A percentile compares a stretch with the other conserved stretches of the same genome.
phyloP scores from a whole-genome alignment of 129 eudicot species.

The Lonicera japonica region DNA sequence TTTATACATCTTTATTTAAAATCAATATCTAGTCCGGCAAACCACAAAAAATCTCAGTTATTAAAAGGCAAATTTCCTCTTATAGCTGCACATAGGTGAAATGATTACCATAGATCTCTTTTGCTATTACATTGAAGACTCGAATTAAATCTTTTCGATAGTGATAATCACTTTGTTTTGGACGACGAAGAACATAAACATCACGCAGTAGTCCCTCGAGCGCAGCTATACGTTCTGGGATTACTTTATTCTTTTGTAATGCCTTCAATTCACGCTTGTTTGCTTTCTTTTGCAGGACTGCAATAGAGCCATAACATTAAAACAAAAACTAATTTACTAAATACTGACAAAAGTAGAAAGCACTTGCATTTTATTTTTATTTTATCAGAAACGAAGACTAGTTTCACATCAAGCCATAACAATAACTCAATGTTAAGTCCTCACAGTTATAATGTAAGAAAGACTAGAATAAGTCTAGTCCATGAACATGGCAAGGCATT shows the following conservation, averaged over 20 bases:
- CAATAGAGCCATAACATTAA: slow-evolving; percentile 15
- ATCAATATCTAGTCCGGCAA: not conserved
- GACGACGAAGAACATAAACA: slow-evolving; percentile 50
- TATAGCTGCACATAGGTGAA: not conserved
- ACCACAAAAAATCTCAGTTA: not conserved
- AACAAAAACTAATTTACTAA: too few relatives aligned
- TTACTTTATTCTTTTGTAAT: slow-evolving; percentile 29
- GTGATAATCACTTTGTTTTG: slow-evolving; percentile 64
- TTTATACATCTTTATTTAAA: too few relatives aligned
- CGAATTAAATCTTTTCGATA: slow-evolving; percentile 56
- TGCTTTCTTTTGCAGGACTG: slow-evolving; percentile 63
- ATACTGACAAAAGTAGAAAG: not conserved
- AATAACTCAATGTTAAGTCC: not conserved
- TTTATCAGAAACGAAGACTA: not conserved
- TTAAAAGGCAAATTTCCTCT: not conserved
- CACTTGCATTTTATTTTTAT: not conserved
- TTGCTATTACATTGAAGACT: slow-evolving; percentile 77
- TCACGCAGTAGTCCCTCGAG: slow-evolving; percentile 49
- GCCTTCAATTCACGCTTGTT: slow-evolving; percentile 59
- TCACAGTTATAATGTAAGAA: not conserved
- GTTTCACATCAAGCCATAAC: not conserved
- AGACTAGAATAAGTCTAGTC: not conserved
- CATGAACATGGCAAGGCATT: not conserved
- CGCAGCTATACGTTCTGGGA: slow-evolving; percentile 23
- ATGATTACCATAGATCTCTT: slow-evolving; percentile 68